Conservation (phyloP, 768 basidiomycete species). For the Clathrus columnatus region DNA sequence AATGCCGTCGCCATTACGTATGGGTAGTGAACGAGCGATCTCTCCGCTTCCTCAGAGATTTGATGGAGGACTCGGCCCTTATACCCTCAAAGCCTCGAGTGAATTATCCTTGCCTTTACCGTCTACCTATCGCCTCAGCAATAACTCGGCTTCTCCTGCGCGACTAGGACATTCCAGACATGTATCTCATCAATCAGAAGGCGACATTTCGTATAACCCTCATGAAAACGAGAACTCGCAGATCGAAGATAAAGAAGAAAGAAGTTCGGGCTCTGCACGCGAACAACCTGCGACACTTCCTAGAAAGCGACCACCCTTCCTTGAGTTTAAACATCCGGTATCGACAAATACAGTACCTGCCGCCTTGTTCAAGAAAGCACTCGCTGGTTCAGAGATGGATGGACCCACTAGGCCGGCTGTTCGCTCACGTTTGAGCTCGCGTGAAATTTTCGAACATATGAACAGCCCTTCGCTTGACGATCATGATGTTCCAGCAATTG, state of each 20-base stretch:
- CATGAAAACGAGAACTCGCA: neutral
- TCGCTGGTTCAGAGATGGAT: slow-evolving; percentile 43
- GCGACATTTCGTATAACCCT: slow-evolving; percentile 7
- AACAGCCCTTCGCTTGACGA: slow-evolving; percentile 73
- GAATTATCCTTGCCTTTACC: slow-evolving; percentile 26
- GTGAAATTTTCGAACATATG: slow-evolving; percentile 63
- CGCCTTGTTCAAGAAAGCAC: slow-evolving; percentile 68
- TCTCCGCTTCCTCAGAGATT: slow-evolving; percentile 29
- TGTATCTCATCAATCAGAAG: neutral
- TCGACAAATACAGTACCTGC: slow-evolving; percentile 75
- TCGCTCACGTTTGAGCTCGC: slow-evolving; percentile 69
- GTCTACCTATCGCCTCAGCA: slow-evolving; percentile 11
- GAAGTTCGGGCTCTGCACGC: slow-evolving; percentile 7
- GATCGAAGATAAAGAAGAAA: neutral
- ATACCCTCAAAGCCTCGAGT: slow-evolving; percentile 29
- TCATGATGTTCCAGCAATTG: slow-evolving; percentile 57
- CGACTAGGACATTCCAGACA: neutral
- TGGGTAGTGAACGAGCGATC: slow-evolving; percentile 35
- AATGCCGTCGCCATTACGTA: neutral
- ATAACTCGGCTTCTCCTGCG: neutral
- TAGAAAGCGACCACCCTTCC: slow-evolving; percentile 60
- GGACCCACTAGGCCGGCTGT: slow-evolving; percentile 62
- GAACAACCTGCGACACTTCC: slow-evolving; percentile 6
- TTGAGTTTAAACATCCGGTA: slow-evolving; percentile 64
- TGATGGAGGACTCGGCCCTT: slow-evolving; percentile 16